Percentiles rank a stretch among this genome's conserved stretches.
These are phyloP conservation scores for Epichloe baconii DNA, from an alignment of 2,329 filamentous ascomycete species.

Conservation along the genomic window DNA sequence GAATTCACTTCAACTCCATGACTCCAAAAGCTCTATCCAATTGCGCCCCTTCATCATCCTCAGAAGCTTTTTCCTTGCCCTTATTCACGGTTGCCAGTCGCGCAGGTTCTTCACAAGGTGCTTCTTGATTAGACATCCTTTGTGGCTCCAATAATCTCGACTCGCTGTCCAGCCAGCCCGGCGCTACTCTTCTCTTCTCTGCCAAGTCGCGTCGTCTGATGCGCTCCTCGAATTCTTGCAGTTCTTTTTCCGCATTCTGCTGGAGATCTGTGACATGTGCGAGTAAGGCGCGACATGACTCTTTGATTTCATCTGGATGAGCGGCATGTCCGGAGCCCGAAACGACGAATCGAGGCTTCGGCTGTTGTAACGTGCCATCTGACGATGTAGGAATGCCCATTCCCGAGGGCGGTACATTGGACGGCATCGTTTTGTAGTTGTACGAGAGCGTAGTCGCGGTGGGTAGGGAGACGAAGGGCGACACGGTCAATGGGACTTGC, in stretches of 20 bases:
- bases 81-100: constrained; percentile 5
- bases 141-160: constrained; percentile 56
- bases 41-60: constrained; percentile 38
- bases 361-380: constrained; percentile 20
- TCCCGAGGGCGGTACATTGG: constrained; percentile 53
- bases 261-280: constrained; percentile 60
- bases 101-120: constrained; percentile 6
- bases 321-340: constrained; percentile 70
- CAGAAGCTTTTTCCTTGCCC: constrained; percentile 1
- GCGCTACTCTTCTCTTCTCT: constrained; percentile 68
- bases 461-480: constrained; percentile 84
- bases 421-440: constrained; percentile 84
- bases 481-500: constrained; percentile 86
- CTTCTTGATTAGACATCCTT: constrained; percentile 25
- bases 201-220: constrained; percentile 55
- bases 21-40: constrained; percentile 45
- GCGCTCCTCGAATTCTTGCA: constrained; percentile 57
- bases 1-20: constrained; percentile 22
- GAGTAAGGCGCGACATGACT: constrained; percentile 67
- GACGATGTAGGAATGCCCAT: constrained; percentile 24
- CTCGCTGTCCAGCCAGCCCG: constrained; percentile 70
- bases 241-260: constrained; percentile 51
- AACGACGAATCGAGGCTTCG: constrained; percentile 60
- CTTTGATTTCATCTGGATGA: constrained; percentile 74
- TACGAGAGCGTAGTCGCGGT: constrained; percentile 86